Evolutionary conservation across 2,329 filamentous ascomycete species (phyloP).

Genomic region (Didymella sp.): DNA sequence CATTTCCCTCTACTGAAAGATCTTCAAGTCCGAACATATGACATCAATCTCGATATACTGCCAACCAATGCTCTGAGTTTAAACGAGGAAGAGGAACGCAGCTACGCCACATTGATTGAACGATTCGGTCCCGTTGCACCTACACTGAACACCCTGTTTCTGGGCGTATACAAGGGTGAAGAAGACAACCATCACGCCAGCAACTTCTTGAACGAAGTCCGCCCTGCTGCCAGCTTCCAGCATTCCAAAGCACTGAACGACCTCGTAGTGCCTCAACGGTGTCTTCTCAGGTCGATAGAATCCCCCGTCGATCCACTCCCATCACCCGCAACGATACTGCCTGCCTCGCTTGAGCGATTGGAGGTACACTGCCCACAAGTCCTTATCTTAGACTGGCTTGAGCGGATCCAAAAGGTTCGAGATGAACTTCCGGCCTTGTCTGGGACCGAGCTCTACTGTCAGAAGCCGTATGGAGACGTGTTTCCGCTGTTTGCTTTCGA

Average conservation of each 20-base stretch:
- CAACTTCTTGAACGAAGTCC: not conserved
- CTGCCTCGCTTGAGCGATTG: not conserved
- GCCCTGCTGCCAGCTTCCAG: not conserved
- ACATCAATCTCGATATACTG: not conserved
- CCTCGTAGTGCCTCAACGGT: not conserved
- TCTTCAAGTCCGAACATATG: not conserved
- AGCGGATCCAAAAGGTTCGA: not conserved
- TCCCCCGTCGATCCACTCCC: not conserved
- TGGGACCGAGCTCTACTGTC: not conserved
- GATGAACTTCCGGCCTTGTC: not conserved
- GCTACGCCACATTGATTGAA: not conserved
- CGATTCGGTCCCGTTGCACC: not conserved
- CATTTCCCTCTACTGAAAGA: not conserved
- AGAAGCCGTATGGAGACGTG: not conserved
- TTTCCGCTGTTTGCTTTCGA: not conserved
- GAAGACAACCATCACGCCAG: not conserved
- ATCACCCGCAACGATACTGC: not conserved
- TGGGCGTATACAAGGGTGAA: not conserved
- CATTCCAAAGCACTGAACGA: not conserved
- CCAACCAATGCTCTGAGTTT: not conserved
- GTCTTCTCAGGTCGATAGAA: not conserved
- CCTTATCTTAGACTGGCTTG: constrained; percentile 1
- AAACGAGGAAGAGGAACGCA: not conserved
- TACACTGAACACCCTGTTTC: not conserved
- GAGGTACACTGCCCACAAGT: not conserved